Base-by-base conservation (phyloP, 768 basidiomycete genomes). In the Agaricus sinodeliciosus region DNA sequence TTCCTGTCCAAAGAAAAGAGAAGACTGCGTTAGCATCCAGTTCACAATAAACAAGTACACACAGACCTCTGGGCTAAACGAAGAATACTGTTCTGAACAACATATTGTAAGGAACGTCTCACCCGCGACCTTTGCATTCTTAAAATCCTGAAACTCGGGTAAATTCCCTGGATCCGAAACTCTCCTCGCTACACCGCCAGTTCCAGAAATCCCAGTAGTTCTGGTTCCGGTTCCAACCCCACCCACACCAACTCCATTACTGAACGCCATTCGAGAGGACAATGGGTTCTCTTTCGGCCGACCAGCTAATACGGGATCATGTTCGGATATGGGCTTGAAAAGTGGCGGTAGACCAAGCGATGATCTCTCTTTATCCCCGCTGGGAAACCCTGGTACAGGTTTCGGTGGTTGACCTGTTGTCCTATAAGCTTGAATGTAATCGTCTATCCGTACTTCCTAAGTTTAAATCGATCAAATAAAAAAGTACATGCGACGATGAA, bases 401-500 rank as follows among this genome's bases (percentile, higher is more conserved):
- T 48, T 59, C 3, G 83, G 83, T 4, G 77, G 71, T 37, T 65
- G 60, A 13, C 77, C 73, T 0, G 78, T 79, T 0, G 72, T 57
- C 26, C 58, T 62, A 58, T 79, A 83, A 0, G 77, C 71, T 18
- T 63, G 64, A 26, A 81, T 56, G 57, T 85, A 85, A 60, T 83
- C 82, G 35, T 72, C 67, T 4, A 74, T 57, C 36, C 83, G 77
- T 22, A 72, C 64, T 69, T 85, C 83, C 83, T 85, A 59, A 5
- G 31, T 31, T 31, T 31, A 8, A 31, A 31, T 31, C 7, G 11
- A 31, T 31, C 31, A 31, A 7, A 7, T 5, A 31, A 31, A 25
- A 8, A 35, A 13, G 36, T 15, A 40, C 28, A n/a, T 9, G 45
- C 22, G 22, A 13, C 9, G 15, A 6, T 15, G 25, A 15, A 15